phyloP scores from a whole-genome alignment of 495 filamentous ascomycete genomes.

The Penicillium soppii region DNA sequence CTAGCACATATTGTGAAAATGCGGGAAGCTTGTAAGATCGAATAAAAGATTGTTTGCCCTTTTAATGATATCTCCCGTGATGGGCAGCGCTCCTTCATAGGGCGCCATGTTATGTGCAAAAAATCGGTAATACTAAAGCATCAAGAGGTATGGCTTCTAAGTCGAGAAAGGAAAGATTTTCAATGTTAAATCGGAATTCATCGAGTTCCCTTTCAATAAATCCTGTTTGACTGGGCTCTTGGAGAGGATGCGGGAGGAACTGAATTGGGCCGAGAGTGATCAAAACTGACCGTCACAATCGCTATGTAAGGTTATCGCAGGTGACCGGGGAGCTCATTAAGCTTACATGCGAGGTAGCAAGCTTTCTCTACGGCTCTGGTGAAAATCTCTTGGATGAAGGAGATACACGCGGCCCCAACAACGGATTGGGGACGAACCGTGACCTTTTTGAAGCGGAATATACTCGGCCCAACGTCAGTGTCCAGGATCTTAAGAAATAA shows the following conservation, averaged over 20 bases:
- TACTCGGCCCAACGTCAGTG: slow-evolving; percentile 13
- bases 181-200: slow-evolving; percentile 12
- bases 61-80: too few species aligned
- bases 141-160: too few species aligned
- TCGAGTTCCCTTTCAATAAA: slow-evolving; percentile 13
- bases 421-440: slow-evolving; percentile 8
- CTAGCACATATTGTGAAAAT: too few species aligned
- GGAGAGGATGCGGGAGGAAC: slow-evolving; percentile 16
- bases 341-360: slow-evolving; percentile 14
- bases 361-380: slow-evolving; percentile 16
- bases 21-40: too few species aligned
- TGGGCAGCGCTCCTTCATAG: too few species aligned
- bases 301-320: slow-evolving; percentile 6
- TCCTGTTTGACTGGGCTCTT: slow-evolving; percentile 9
- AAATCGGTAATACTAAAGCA: too few species aligned
- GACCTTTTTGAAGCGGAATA: slow-evolving; percentile 16
- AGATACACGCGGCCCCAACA: slow-evolving; percentile 8
- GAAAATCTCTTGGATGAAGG: slow-evolving; percentile 12
- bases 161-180: too few species aligned
- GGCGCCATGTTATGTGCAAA: too few species aligned
- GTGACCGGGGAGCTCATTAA: slow-evolving; percentile 10
- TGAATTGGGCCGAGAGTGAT: slow-evolving; percentile 14
- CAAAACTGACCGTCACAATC: slow-evolving; percentile 13
- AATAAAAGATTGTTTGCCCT: too few species aligned
- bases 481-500: slow-evolving; percentile 1